phyloP scores from a whole-genome alignment of 345 rosid species.

The Eutrema heterophyllum region DNA sequence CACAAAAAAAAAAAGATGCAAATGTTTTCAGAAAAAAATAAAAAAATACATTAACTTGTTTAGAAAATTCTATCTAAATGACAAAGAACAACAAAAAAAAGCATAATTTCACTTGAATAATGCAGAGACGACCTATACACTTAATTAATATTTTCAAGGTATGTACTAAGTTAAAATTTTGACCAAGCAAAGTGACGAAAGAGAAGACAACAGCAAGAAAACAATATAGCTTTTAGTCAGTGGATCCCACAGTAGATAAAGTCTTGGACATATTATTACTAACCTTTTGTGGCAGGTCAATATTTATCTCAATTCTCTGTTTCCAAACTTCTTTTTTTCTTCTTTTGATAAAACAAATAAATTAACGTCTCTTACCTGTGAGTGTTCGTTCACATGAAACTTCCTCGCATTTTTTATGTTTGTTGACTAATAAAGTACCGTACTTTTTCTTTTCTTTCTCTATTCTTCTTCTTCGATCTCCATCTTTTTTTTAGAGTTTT shows the following conservation, averaged over 20 bases:
- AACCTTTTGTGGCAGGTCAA: conserved; percentile 27
- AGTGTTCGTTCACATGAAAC: conserved; percentile 28
- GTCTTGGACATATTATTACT: neutral
- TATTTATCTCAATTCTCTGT: conserved; percentile 15
- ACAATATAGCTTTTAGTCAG: neutral
- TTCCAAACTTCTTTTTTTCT: conserved; percentile 24
- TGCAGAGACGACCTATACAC: too few species aligned
- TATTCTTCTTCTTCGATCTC: neutral
- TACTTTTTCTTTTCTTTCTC: neutral
- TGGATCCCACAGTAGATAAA: neutral
- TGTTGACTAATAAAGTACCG: conserved; percentile 15
- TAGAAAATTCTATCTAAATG: too few species aligned
- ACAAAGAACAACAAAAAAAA: too few species aligned
- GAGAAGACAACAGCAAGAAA: neutral
- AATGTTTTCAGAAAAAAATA: too few species aligned
- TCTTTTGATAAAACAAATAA: neutral
- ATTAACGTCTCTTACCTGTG: neutral
- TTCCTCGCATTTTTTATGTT: conserved; percentile 5
- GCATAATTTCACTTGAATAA: too few species aligned
- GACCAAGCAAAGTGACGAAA: conserved; percentile 9
- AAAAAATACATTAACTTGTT: too few species aligned
- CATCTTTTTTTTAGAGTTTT: neutral
- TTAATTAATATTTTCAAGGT: neutral
- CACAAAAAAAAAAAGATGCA: too few species aligned
- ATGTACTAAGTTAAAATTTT: neutral